phyloP scores from a whole-genome alignment of 1,284 basidiomycete species.

The Inonotus hispidus region DNA sequence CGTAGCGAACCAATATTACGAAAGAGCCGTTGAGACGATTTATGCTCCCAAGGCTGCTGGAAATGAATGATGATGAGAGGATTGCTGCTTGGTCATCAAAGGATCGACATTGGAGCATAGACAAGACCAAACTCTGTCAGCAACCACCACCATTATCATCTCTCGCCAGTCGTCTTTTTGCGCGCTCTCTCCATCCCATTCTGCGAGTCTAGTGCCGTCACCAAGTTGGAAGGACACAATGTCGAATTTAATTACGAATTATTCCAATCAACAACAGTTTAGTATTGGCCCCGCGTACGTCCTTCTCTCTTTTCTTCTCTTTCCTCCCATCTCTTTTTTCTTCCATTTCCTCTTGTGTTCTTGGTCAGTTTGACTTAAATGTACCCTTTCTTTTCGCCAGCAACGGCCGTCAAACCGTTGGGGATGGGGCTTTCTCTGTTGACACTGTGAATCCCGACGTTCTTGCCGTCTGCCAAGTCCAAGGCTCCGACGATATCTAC shows the following conservation, averaged over 20 bases:
- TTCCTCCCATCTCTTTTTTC: slow-evolving; percentile 28
- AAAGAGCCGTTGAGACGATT: too few species aligned
- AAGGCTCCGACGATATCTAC: slow-evolving; percentile 75
- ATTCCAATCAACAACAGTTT: slow-evolving; percentile 71
- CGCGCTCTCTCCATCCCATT: not conserved
- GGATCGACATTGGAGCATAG: not conserved
- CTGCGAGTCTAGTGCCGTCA: slow-evolving; percentile 18
- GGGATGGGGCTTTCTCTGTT: slow-evolving; percentile 81
- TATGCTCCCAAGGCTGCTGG: too few species aligned
- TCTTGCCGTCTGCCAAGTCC: slow-evolving; percentile 76
- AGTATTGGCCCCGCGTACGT: slow-evolving; percentile 86
- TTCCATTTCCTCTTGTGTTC: slow-evolving; percentile 2
- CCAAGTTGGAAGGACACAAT: slow-evolving; percentile 75
- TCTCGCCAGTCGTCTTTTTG: not conserved
- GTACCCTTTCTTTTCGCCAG: slow-evolving; percentile 34
- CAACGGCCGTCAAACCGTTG: slow-evolving; percentile 91
- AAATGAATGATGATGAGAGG: not conserved
- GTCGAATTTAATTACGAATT: slow-evolving; percentile 63
- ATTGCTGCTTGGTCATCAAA: not conserved
- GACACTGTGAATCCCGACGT: slow-evolving; percentile 69
- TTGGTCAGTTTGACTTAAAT: not conserved
- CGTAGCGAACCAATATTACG: too few species aligned
- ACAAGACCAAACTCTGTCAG: not conserved
- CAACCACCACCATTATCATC: slow-evolving; percentile 3
- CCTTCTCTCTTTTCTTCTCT: slow-evolving; percentile 25